Base-by-base conservation (phyloP, 306 rosid genomes). In the Nissolia schottii region DNA sequence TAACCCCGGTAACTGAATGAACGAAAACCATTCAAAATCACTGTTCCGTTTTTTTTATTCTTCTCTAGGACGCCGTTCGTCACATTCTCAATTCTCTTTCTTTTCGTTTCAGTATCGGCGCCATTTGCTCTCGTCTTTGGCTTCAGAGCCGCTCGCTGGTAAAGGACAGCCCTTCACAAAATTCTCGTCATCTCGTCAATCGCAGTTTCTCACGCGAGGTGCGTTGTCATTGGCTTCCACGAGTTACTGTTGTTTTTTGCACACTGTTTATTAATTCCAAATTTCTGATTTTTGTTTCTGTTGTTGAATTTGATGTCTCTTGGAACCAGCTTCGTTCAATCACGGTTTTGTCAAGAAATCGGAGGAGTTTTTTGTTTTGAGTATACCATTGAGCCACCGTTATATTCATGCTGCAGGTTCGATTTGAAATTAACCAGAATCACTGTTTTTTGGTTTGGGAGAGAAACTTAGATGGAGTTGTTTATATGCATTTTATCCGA, bases 401-500 rank as follows among this genome's bases (percentile, higher is more conserved):
- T 80, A 41, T 86, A 71, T 89, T 70, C 92, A 86, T 50, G 82
- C 86, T 37, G 63, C 93, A 89, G 95, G 99, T 94, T 68, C 79
- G 19, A 22, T 18, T 75, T 4, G 40, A 74, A 12, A 43, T 45
- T 0, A n/a, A 32, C 22, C 1, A 49, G 48, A 75, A 71, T 61
- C 11, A 16, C 25, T 12, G 27, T 67, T 55, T 71, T 20, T 45
- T 45, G 13, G 6, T 45, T 45, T 45, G 4, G 51, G 51, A 15
- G 51, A 15, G 6, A n/a, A n/a, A 14, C 18, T 45, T 45, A 45
- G 51, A 45, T 45, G 2, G 15, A n/a, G 51, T 45, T 45, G 2
- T 11, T 15, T 45, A n/a, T 45, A 15, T 45, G 9, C 16, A 45
- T n/a, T 15, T 45, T 45, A 45, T 45, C 7, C 16, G 6, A 41